phyloP scores from a whole-genome alignment of 345 rosid genomes.

The Syzygium oleosum region DNA sequence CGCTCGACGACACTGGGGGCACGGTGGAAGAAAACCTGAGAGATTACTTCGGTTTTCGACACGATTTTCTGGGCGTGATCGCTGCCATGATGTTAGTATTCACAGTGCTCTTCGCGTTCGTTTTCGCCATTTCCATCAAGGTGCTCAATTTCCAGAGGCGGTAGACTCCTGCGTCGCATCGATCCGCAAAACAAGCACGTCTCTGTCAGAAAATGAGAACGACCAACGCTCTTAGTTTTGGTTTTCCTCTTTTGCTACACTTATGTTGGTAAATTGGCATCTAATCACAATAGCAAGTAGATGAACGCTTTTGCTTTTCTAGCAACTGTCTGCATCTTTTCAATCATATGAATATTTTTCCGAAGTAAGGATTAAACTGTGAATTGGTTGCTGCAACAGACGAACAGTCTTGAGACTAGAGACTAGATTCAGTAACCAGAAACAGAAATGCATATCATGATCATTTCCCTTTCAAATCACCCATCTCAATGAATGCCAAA shows the following conservation, averaged over 20 bases:
- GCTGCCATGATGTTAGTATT: constrained; percentile 16
- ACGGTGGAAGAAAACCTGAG: constrained; percentile 8
- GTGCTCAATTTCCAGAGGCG: constrained; percentile 25
- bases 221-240: no score
- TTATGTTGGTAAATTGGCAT: not conserved
- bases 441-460: no score
- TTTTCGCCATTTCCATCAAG: constrained; percentile 17
- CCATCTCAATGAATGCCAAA: no score
- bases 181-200: not conserved
- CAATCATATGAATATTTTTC: not conserved
- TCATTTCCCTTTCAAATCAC: no score
- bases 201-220: not conserved
- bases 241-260: not conserved
- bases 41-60: constrained; percentile 12
- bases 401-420: not conserved
- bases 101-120: constrained; percentile 12
- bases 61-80: constrained; percentile 20
- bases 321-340: not conserved
- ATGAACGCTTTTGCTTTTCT: not conserved
- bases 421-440: no score
- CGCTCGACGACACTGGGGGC: not conserved
- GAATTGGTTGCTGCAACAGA: not conserved
- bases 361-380: not conserved
- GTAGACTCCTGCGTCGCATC: not conserved
- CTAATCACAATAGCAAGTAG: not conserved